These are phyloP conservation scores for Colletotrichum agaves DNA, from an alignment of 2,329 filamentous ascomycete species.

Conservation along the genomic window DNA sequence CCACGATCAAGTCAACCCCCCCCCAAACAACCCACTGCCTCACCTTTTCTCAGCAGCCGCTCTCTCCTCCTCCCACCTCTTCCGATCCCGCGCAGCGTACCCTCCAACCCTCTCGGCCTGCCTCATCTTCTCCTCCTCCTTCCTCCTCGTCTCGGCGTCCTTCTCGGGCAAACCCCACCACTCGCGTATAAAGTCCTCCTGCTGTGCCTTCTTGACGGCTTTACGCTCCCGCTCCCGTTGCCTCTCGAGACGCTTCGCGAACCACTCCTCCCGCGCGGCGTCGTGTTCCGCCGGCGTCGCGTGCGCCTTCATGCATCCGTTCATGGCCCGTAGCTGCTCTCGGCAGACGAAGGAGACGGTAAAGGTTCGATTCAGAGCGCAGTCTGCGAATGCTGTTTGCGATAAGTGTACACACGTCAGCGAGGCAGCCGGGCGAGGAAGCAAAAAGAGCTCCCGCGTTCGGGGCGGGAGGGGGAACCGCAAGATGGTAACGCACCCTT, in stretches of 20 bases:
- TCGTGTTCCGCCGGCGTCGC: slow-evolving; percentile 89
- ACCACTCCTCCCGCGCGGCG: slow-evolving; percentile 93
- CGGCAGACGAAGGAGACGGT: slow-evolving; percentile 90
- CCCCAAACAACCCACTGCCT: background rate
- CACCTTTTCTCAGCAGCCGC: slow-evolving; percentile 17
- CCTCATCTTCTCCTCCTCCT: slow-evolving; percentile 62
- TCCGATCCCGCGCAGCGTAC: slow-evolving; percentile 54
- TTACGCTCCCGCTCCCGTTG: slow-evolving; percentile 74
- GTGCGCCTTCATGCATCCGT: slow-evolving; percentile 89
- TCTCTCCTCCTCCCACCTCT: slow-evolving; percentile 39
- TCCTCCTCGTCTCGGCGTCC: slow-evolving; percentile 60
- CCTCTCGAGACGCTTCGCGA: slow-evolving; percentile 78
- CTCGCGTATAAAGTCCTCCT: slow-evolving; percentile 73
- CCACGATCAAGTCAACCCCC: too few relatives aligned
- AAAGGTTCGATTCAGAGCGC: slow-evolving; percentile 86
- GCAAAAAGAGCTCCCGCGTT: background rate
- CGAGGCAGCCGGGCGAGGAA: background rate
- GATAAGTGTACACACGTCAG: background rate
- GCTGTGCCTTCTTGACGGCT: slow-evolving; percentile 66
- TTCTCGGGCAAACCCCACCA: slow-evolving; percentile 73
- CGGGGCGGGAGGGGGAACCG: background rate
- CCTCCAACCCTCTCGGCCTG: slow-evolving; percentile 67
- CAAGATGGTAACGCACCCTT: slow-evolving; percentile 64
- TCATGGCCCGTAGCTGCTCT: slow-evolving; percentile 84
- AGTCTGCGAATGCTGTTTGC: slow-evolving; percentile 85